Percentiles rank a stretch among this genome's conserved stretches.
Conservation (phyloP, 805 yeast genomes). For the Metschnikowia rubicola region DNA sequence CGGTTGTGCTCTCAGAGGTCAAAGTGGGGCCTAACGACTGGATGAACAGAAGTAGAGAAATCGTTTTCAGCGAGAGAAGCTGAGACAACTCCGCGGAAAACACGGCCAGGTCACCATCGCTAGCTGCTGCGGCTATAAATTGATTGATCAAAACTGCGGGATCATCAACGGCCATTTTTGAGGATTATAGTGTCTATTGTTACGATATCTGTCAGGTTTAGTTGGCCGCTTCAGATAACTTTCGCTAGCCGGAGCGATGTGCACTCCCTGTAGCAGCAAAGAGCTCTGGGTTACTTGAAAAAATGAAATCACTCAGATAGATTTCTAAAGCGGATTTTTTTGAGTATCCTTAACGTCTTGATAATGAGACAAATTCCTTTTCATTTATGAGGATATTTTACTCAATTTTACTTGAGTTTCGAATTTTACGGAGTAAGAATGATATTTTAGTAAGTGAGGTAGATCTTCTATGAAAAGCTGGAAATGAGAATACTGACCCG, state of each 20-base stretch:
- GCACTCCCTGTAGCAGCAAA: background rate
- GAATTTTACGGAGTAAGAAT: no score
- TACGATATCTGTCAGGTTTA: no score
- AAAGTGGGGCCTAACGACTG: slow-evolving; percentile 57
- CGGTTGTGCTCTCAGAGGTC: slow-evolving; percentile 53
- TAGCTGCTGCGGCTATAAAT: slow-evolving; percentile 31
- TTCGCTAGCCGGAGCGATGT: background rate
- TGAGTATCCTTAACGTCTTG: no score
- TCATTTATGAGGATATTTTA: no score
- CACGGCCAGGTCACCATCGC: slow-evolving; percentile 21
- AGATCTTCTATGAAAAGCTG: no score
- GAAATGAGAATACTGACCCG: no score
- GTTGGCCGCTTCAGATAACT: background rate
- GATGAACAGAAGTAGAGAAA: slow-evolving; percentile 51
- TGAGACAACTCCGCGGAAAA: slow-evolving; percentile 24
- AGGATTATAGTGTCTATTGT: background rate
- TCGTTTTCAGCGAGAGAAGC: slow-evolving; percentile 19
- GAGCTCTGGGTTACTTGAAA: background rate
- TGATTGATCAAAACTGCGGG: slow-evolving; percentile 33
- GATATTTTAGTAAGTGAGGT: no score
- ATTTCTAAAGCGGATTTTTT: no score
- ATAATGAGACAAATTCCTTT: no score
- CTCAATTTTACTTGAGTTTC: no score
- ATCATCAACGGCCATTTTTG: slow-evolving; percentile 15
- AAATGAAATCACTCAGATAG: background rate